phyloP scores from a whole-genome alignment of 2,329 filamentous ascomycete genomes.

The Exophiala sideris region DNA sequence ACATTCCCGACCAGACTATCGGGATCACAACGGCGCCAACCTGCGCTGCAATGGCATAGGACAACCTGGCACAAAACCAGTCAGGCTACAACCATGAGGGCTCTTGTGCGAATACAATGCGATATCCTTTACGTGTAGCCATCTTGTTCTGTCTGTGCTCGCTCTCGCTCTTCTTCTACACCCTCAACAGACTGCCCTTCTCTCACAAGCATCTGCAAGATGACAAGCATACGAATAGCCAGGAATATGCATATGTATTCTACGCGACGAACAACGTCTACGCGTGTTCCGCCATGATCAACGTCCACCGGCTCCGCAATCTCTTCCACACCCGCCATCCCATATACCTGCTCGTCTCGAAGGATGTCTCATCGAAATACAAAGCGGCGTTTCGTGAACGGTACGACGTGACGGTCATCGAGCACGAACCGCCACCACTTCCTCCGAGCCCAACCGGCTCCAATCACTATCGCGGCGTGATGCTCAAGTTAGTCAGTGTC shows the following conservation, averaged over 20 bases:
- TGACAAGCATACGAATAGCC: background rate
- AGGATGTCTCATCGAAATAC: background rate
- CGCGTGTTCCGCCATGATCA: constrained; percentile 8
- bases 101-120: background rate
- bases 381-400: background rate
- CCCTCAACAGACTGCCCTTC: background rate
- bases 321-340: constrained; percentile 2
- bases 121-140: background rate
- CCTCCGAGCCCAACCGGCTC: background rate
- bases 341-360: constrained; percentile 4
- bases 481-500: constrained; percentile 10
- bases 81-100: too few species aligned
- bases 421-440: constrained; percentile 5
- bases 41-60: too few species aligned
- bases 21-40: too few species aligned
- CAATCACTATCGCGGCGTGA: constrained; percentile 4
- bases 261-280: constrained; percentile 6
- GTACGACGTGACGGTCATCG: constrained; percentile 8
- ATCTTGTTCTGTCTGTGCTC: background rate
- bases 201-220: background rate
- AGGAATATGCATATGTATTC: constrained; percentile 4
- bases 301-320: constrained; percentile 1
- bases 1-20: too few species aligned
- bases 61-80: too few species aligned
- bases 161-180: background rate